Evolutionary conservation across 2,329 filamentous ascomycete genomes (phyloP).

Genomic region (Aspergillus sp.): DNA sequence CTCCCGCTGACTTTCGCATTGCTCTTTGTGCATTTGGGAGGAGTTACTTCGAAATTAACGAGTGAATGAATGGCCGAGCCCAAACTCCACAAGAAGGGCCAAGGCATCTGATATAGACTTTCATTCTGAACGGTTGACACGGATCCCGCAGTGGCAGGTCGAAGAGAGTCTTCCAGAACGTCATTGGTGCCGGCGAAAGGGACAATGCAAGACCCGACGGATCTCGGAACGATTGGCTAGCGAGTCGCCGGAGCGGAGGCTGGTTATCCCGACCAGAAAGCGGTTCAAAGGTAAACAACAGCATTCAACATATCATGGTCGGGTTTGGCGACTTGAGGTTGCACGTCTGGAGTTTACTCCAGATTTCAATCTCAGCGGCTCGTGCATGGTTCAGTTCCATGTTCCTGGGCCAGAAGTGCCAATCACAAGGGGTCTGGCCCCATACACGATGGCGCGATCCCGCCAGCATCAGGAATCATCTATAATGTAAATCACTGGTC

Average conservation of each 20-base stretch:
- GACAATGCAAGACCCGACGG: not conserved
- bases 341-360: not conserved
- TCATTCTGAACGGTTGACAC: not conserved
- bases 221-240: not conserved
- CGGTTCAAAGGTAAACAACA: not conserved
- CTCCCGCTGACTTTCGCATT: not conserved
- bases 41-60: not conserved
- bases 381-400: not conserved
- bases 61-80: not conserved
- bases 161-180: not conserved
- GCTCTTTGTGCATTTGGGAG: not conserved
- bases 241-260: not conserved
- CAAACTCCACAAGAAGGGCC: not conserved
- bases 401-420: not conserved
- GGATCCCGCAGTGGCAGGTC: not conserved
- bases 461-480: not conserved
- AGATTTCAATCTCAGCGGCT: not conserved
- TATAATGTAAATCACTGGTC: not conserved
- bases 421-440: not conserved
- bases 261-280: not conserved
- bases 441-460: slow-evolving; percentile 3
- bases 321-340: not conserved
- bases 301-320: not conserved
- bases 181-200: not conserved
- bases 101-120: not conserved